Evolutionary conservation across 495 filamentous ascomycete genomes (phyloP).

Genomic region (Neurospora tetraspora): DNA sequence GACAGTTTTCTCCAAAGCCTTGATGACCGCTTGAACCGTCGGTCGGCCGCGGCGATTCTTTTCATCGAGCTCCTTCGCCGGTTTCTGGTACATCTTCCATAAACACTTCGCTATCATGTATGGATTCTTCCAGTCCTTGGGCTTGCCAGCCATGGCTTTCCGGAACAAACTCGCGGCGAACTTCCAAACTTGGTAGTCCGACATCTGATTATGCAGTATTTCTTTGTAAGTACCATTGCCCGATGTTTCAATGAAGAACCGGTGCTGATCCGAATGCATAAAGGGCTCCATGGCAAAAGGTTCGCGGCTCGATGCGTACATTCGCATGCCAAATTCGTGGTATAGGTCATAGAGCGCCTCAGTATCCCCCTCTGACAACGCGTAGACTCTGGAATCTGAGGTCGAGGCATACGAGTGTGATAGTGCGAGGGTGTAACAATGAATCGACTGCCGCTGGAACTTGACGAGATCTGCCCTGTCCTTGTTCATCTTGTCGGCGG

Average conservation of each 20-base stretch:
- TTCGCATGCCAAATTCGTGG: slow-evolving; percentile 75
- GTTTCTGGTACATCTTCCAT: slow-evolving; percentile 81
- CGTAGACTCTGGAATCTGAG: slow-evolving; percentile 37
- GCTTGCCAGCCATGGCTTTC: slow-evolving; percentile 61
- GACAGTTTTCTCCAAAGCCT: slow-evolving; percentile 59
- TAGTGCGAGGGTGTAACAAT: slow-evolving; percentile 86
- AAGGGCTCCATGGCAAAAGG: slow-evolving; percentile 88
- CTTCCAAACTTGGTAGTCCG: slow-evolving; percentile 71
- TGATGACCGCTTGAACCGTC: slow-evolving; percentile 50
- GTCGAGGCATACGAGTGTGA: slow-evolving; percentile 56
- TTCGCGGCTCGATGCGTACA: slow-evolving; percentile 85
- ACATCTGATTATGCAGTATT: slow-evolving; percentile 62
- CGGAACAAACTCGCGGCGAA: slow-evolving; percentile 73
- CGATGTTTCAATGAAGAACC: slow-evolving; percentile 60
- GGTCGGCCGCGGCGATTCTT: slow-evolving; percentile 32
- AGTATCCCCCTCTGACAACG: slow-evolving; percentile 44
- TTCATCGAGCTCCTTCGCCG: slow-evolving; percentile 40
- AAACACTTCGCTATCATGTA: slow-evolving; percentile 91
- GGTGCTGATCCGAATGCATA: slow-evolving; percentile 59
- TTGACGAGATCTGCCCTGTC: slow-evolving; percentile 61
- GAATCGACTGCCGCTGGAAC: slow-evolving; percentile 74
- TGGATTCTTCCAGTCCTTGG: slow-evolving; percentile 79
- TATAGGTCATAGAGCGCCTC: slow-evolving; percentile 73
- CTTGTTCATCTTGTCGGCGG: slow-evolving; percentile 92
- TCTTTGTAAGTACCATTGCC: slow-evolving; percentile 65